Conservation (phyloP, 179 eudicot genomes). For the Beta corolliflora region DNA sequence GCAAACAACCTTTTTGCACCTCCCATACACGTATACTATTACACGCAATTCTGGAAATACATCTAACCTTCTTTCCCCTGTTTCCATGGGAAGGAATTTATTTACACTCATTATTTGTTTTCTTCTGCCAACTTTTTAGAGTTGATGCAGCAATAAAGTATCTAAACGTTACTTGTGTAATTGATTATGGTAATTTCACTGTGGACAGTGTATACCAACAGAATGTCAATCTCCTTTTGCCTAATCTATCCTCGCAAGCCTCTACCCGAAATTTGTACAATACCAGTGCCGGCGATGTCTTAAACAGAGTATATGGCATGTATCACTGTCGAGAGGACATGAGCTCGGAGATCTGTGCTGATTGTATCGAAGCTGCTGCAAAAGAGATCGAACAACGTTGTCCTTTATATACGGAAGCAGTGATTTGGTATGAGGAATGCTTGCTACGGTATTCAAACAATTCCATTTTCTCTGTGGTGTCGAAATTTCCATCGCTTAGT, state of each 20-base stretch:
- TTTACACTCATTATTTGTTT: neutral
- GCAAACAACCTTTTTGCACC: neutral
- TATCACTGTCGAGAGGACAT: slow-evolving; percentile 31
- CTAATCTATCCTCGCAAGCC: slow-evolving; percentile 7
- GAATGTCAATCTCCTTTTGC: slow-evolving; percentile 19
- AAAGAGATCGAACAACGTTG: neutral
- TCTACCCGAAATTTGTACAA: slow-evolving; percentile 21
- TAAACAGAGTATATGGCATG: slow-evolving; percentile 28
- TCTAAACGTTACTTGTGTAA: neutral
- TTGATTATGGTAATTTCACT: neutral
- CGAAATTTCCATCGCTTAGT: neutral
- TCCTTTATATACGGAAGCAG: slow-evolving; percentile 3
- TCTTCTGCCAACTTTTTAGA: neutral
- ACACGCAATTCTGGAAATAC: no score
- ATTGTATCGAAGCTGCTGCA: slow-evolving; percentile 21
- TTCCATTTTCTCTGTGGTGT: slow-evolving; percentile 15
- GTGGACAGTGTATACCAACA: neutral
- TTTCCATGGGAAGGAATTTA: slow-evolving; percentile 14
- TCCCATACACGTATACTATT: neutral
- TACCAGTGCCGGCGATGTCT: slow-evolving; percentile 9
- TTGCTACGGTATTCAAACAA: slow-evolving; percentile 33
- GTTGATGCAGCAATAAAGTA: slow-evolving; percentile 2
- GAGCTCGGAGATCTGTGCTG: slow-evolving; percentile 15
- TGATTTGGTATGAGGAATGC: slow-evolving; percentile 30
- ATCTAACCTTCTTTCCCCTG: neutral